phyloP scores from a whole-genome alignment of 140 eudicot species.

The Ambrosia hybrid region DNA sequence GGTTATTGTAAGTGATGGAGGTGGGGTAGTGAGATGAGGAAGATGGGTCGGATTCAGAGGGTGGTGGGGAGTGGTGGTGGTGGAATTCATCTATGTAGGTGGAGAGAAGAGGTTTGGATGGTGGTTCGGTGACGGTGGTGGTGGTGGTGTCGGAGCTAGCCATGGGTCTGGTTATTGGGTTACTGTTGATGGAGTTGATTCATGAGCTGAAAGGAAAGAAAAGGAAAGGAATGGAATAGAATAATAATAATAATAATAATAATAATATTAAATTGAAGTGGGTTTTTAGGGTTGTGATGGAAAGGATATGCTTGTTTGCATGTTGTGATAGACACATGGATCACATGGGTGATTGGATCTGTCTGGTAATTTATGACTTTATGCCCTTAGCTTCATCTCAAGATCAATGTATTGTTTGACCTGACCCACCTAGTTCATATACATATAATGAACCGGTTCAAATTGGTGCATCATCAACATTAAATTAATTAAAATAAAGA shows the following conservation, averaged over 20 bases:
- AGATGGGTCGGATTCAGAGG: constrained; percentile 53
- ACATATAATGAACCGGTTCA: background rate
- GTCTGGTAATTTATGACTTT: background rate
- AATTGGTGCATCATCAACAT: too few species aligned
- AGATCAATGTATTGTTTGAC: constrained; percentile 2
- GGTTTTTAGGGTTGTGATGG: constrained; percentile 23
- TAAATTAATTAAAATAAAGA: too few species aligned
- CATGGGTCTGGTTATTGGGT: constrained; percentile 30
- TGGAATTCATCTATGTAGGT: constrained; percentile 44
- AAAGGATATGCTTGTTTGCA: constrained; percentile 5
- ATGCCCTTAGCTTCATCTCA: background rate
- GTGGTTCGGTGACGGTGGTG: constrained; percentile 27
- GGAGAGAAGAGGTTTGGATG: constrained; percentile 31
- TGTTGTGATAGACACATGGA: constrained; percentile 30
- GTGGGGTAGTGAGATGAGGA: constrained; percentile 49
- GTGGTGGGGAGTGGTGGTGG: constrained; percentile 39
- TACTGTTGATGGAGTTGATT: constrained; percentile 28
- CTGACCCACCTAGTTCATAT: constrained; percentile 11
- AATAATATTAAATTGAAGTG: background rate
- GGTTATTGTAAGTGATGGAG: constrained; percentile 55
- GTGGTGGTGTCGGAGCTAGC: constrained; percentile 47
- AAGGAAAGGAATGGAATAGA: constrained; percentile 16
- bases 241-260: background rate
- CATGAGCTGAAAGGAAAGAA: background rate
- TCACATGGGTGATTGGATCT: constrained; percentile 35